Evolutionary conservation across 805 yeast genomes (phyloP).

Genomic region (Saccharomycopsis sp.): DNA sequence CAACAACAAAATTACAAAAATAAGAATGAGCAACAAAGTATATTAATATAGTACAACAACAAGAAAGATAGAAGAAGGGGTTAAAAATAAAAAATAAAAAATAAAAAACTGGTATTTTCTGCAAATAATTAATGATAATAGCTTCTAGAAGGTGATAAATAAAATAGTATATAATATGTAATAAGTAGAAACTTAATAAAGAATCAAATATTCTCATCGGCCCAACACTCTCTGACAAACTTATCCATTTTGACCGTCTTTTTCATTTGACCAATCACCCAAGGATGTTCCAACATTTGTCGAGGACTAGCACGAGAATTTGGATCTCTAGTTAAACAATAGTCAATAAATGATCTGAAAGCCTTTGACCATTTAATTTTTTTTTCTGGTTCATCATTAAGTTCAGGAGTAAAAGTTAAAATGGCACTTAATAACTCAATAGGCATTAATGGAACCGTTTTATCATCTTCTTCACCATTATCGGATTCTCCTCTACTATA

Average conservation of each 20-base stretch:
- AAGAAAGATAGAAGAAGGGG: no score
- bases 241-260: conserved; percentile 76
- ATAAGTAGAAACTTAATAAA: no score
- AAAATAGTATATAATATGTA: no score
- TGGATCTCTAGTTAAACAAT: conserved; percentile 73
- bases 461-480: conserved; percentile 27
- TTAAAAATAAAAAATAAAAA: no score
- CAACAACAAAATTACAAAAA: no score
- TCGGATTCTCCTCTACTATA: conserved; percentile 30
- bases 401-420: conserved; percentile 69
- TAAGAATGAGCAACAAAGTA: no score
- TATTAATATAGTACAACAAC: no score
- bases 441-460: conserved; percentile 55
- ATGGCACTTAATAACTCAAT: conserved; percentile 78
- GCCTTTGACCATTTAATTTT: conserved; percentile 75
- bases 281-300: conserved; percentile 89
- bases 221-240: conserved; percentile 72
- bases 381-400: conserved; percentile 66
- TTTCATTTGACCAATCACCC: conserved; percentile 72
- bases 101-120: background rate
- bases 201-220: conserved; percentile 15
- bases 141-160: no score
- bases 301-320: conserved; percentile 81
- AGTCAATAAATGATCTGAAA: conserved; percentile 71
- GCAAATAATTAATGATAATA: no score